Evolutionary conservation across 2,329 filamentous ascomycete genomes (phyloP), one percentile per base, ranked within the genome.

Genomic region (Sclerotinia trifoliorum): DNA sequence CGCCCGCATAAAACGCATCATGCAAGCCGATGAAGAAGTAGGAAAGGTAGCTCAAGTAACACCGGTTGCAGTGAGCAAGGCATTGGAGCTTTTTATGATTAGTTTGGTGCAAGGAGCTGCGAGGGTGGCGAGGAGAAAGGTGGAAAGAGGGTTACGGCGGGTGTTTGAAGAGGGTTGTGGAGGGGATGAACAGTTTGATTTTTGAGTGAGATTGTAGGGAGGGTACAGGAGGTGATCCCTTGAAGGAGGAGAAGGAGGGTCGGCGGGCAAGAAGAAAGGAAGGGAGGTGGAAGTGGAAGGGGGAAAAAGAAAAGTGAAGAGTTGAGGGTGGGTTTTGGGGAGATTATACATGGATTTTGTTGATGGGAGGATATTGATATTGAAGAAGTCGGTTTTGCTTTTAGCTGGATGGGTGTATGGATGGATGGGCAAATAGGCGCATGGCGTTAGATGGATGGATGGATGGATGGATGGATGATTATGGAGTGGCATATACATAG

Each of bases 21-120:
- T 99, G 95, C 95, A 99, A 81, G 94, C 94, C 15, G 95, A 99
- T 77, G 95, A 99, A 77, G 95, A 99, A 78, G 94, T 99, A 0
- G 95, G 95, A 71, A 99, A 99, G 81, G 95, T 99, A 13, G 94
- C 95, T 5, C 95, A 99, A 80, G 95, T 98, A 70, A 97, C 95
- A 0, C 94, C 94, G 21, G 96, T 97, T 68, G 95, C 94, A 35
- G 94, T 98, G 56, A 88, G 92, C 73, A 97, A 97, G 82, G 95
- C 95, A 21, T 85, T 99, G 8, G 95, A 99, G 81, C 85, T 99
- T 11, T 99, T 99, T 78, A 99, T 99, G 95, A 93, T 98, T 71
- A 90, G 92, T 54, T 85, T 99, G 68, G 94, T 98, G 70, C 89
- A 89, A 39, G 94, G 94, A 78, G 93, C 94, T 68, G 93, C 95